phyloP scores from a whole-genome alignment of 352 stramenopile genomes.

The Pythium pyrilobum region DNA sequence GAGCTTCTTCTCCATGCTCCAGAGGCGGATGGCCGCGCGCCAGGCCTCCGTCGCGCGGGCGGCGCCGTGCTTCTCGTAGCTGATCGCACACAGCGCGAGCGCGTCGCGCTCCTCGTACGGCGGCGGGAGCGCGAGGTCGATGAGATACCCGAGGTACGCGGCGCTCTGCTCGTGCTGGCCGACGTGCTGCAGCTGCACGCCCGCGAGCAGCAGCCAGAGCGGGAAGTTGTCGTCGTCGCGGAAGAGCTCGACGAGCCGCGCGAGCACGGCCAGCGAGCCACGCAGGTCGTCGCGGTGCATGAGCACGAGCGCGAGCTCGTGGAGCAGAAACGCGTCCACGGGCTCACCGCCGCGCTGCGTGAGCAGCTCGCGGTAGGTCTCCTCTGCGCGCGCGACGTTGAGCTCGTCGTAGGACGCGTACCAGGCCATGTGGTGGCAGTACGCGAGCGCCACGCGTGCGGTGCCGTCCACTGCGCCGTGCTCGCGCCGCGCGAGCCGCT shows the following conservation, averaged over 20 bases:
- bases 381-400: constrained; percentile 41
- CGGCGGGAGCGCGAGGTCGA: constrained; percentile 34
- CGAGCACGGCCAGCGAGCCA: constrained; percentile 45
- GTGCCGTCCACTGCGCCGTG: neutral
- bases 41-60: constrained; percentile 42
- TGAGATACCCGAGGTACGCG: constrained; percentile 52
- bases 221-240: constrained; percentile 35
- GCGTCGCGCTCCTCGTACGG: constrained; percentile 61
- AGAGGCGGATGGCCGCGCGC: constrained; percentile 46
- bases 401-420: constrained; percentile 47
- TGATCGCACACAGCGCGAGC: constrained; percentile 49
- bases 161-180: constrained; percentile 51
- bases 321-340: constrained; percentile 40
- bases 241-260: constrained; percentile 58
- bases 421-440: constrained; percentile 68
- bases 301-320: constrained; percentile 55
- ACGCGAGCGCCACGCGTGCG: constrained; percentile 30
- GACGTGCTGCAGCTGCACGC: constrained; percentile 52
- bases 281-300: constrained; percentile 54
- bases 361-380: constrained; percentile 37
- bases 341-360: neutral
- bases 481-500: constrained; percentile 21
- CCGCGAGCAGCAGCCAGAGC: constrained; percentile 54
- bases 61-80: constrained; percentile 25
- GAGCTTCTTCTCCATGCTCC: constrained; percentile 33